Percentiles rank a stretch among this genome's conserved stretches.
Evolutionary conservation across 257 asterid species (phyloP).

Genomic region (Forsythia suspensa): DNA sequence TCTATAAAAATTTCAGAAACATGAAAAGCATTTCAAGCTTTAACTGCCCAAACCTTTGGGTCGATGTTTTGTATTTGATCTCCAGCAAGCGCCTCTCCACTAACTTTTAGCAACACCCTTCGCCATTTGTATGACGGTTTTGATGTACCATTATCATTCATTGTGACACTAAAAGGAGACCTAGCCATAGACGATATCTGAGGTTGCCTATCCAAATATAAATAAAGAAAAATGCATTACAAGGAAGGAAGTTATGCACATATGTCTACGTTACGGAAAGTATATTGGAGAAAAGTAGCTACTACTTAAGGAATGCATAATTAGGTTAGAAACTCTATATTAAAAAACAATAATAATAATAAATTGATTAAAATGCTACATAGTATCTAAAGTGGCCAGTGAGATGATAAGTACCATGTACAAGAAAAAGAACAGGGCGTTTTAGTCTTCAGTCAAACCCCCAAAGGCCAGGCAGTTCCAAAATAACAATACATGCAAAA

Average conservation of each 20-base stretch:
- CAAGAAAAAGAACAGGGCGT: background rate
- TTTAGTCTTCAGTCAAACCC: too few species aligned
- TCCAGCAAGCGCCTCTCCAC: slow-evolving; percentile 99
- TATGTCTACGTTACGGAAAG: background rate
- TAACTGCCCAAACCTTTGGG: slow-evolving; percentile 67
- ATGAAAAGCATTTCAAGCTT: background rate
- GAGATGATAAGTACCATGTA: background rate
- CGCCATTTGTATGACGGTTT: slow-evolving; percentile 72
- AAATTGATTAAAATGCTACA: background rate
- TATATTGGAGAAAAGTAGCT: background rate
- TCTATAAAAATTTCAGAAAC: background rate
- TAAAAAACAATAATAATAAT: too few species aligned
- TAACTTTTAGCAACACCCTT: slow-evolving; percentile 93
- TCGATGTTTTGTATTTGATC: slow-evolving; percentile 86
- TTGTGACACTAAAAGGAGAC: slow-evolving; percentile 52
- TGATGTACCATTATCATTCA: slow-evolving; percentile 46
- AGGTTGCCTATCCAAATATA: slow-evolving; percentile 36
- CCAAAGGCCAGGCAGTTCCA: background rate
- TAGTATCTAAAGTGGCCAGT: background rate
- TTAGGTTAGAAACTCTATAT: background rate
- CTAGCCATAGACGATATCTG: slow-evolving; percentile 45
- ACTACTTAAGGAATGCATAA: background rate
- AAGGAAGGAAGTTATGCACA: background rate
- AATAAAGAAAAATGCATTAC: background rate
- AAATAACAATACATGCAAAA: background rate